Evolutionary conservation across 768 basidiomycete genomes (phyloP).

Genomic region (Fibroporia radiculosa): DNA sequence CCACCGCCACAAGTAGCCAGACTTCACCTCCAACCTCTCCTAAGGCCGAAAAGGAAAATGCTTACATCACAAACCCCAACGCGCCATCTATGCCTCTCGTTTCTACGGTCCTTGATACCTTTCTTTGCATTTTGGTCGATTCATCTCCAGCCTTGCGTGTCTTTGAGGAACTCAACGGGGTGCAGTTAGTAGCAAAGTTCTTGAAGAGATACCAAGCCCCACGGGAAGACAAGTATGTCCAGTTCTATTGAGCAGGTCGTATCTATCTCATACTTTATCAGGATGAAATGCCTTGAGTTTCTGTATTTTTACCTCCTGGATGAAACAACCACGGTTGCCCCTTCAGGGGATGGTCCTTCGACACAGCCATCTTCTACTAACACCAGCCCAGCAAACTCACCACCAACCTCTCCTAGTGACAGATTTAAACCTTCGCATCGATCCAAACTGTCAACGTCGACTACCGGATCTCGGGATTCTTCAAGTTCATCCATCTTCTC

Average conservation of each 20-base stretch:
- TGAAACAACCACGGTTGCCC: constrained; percentile 39
- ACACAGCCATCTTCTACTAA: neutral
- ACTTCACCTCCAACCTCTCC: constrained; percentile 21
- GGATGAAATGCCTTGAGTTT: constrained; percentile 96
- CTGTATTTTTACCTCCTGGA: constrained; percentile 92
- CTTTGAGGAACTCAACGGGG: constrained; percentile 73
- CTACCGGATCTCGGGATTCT: neutral
- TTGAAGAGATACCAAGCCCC: constrained; percentile 81
- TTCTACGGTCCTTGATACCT: constrained; percentile 58
- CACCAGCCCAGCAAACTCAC: neutral
- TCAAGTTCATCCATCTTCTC: constrained; percentile 15
- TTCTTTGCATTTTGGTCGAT: constrained; percentile 87
- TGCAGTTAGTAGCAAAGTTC: constrained; percentile 79
- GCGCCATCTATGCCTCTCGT: constrained; percentile 10
- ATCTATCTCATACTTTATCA: constrained; percentile 21
- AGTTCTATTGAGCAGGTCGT: neutral
- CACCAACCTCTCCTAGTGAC: constrained; percentile 15
- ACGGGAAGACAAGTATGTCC: constrained; percentile 74
- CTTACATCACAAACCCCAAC: neutral
- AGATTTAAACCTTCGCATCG: constrained; percentile 3
- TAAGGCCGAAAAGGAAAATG: constrained; percentile 10
- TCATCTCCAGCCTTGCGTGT: constrained; percentile 62
- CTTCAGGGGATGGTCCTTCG: neutral
- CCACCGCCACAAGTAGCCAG: constrained; percentile 10
- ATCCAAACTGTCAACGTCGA: constrained; percentile 1